Evolutionary conservation across 129 eudicot genomes (phyloP).

Genomic region (Artemisia argyi): DNA sequence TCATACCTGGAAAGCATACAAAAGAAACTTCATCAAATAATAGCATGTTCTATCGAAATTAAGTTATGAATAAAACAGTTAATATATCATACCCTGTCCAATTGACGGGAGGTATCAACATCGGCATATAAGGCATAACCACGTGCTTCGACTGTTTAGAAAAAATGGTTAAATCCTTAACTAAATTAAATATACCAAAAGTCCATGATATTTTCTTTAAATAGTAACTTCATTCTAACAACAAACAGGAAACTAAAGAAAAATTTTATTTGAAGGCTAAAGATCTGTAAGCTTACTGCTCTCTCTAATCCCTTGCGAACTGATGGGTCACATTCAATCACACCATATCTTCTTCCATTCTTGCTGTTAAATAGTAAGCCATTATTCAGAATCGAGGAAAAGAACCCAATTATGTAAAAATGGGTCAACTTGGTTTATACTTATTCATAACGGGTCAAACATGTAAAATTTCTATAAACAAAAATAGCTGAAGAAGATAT

Average conservation of each 20-base stretch:
- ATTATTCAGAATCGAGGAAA: conserved; percentile 12
- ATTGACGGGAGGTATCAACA: conserved; percentile 95
- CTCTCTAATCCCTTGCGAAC: conserved; percentile 79
- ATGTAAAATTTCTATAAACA: not conserved
- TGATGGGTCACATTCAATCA: conserved; percentile 84
- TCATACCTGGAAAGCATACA: conserved; percentile 58
- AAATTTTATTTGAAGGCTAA: not conserved
- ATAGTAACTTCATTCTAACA: conserved; percentile 11
- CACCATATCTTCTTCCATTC: conserved; percentile 68
- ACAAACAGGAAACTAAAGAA: not conserved
- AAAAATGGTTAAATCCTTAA: not conserved
- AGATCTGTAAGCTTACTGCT: conserved; percentile 52
- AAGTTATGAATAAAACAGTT: not conserved
- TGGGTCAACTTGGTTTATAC: not conserved
- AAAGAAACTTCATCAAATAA: conserved; percentile 11
- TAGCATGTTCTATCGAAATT: not conserved
- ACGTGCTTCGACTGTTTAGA: conserved; percentile 78
- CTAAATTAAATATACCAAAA: not conserved
- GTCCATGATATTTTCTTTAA: not conserved
- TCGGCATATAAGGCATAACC: conserved; percentile 97
- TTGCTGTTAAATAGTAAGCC: conserved; percentile 43
- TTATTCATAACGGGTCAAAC: not conserved
- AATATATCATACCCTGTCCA: conserved; percentile 78
- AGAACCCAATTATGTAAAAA: not conserved
- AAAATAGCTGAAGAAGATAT: not conserved